Evolutionary conservation across 2,329 filamentous ascomycete genomes (phyloP).

Genomic region (Ophiostoma angusticollis): DNA sequence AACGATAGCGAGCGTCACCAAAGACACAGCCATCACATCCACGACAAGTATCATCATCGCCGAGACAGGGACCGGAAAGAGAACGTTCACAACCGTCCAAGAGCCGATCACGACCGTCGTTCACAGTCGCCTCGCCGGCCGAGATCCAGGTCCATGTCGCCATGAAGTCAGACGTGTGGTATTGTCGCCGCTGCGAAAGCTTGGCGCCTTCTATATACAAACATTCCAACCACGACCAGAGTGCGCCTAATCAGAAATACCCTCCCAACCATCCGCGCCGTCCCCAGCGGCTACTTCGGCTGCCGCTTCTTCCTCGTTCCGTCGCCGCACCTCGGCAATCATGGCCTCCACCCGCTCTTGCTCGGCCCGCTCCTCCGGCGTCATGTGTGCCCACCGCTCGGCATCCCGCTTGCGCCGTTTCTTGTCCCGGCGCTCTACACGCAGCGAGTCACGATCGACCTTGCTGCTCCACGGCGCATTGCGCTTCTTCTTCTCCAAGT

Average conservation of each 20-base stretch:
- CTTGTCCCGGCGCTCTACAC: conserved; percentile 27
- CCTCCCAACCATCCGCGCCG: conserved; percentile 4
- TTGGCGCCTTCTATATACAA: too few relatives aligned
- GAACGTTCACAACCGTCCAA: too few relatives aligned
- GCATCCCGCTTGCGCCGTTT: conserved; percentile 38
- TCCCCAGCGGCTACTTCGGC: neutral
- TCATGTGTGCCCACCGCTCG: conserved; percentile 51
- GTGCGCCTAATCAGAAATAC: conserved; percentile 4
- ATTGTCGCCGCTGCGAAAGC: too few relatives aligned
- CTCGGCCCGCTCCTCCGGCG: conserved; percentile 53
- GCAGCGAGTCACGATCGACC: conserved; percentile 50
- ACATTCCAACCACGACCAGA: too few relatives aligned
- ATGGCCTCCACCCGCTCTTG: conserved; percentile 50
- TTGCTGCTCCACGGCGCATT: conserved; percentile 64
- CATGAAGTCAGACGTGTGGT: too few relatives aligned
- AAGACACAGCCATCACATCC: neutral
- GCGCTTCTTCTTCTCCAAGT: conserved; percentile 38
- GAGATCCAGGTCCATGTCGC: too few relatives aligned
- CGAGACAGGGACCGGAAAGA: neutral
- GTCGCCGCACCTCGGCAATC: conserved; percentile 48
- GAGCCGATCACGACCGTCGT: too few relatives aligned
- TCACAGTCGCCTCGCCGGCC: too few relatives aligned
- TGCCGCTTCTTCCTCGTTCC: conserved; percentile 31
- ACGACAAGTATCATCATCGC: too few relatives aligned
- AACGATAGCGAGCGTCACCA: too few relatives aligned